These are phyloP conservation scores for Ascochyta lentis DNA, from an alignment of 2,329 filamentous ascomycete species.

Conservation along the genomic window DNA sequence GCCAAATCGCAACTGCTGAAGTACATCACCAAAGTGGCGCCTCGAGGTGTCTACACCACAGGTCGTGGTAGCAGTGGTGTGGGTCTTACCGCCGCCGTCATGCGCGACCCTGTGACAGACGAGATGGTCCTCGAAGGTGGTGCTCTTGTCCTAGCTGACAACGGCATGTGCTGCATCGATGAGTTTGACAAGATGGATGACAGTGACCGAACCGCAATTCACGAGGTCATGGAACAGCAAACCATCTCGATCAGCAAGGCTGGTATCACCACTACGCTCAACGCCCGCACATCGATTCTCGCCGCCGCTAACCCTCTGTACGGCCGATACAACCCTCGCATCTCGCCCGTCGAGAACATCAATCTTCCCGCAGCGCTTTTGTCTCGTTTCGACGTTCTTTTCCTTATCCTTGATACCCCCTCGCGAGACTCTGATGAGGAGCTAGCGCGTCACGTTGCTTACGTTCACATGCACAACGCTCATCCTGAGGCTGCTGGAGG, in stretches of 20 bases:
- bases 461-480: constrained; percentile 95
- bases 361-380: constrained; percentile 97
- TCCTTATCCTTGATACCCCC: constrained; percentile 94
- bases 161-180: constrained; percentile 85
- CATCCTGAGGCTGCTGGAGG: constrained; percentile 76
- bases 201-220: constrained; percentile 79
- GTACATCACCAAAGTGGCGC: constrained; percentile 97
- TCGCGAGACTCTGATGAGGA: constrained; percentile 89
- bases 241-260: constrained; percentile 89
- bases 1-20: constrained; percentile 98
- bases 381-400: constrained; percentile 96
- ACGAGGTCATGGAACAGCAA: constrained; percentile 90
- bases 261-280: constrained; percentile 94
- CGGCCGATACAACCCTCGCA: constrained; percentile 95
- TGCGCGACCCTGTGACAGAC: constrained; percentile 82
- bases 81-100: constrained; percentile 81
- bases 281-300: constrained; percentile 93
- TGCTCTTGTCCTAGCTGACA: constrained; percentile 79
- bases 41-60: constrained; percentile 85
- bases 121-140: constrained; percentile 86
- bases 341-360: constrained; percentile 98
- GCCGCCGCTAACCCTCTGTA: constrained; percentile 97
- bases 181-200: constrained; percentile 93
- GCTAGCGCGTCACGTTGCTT: constrained; percentile 91
- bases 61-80: constrained; percentile 82